Conservation (phyloP, 2,329 filamentous ascomycete genomes). For the Ascosphaera acerosa region DNA sequence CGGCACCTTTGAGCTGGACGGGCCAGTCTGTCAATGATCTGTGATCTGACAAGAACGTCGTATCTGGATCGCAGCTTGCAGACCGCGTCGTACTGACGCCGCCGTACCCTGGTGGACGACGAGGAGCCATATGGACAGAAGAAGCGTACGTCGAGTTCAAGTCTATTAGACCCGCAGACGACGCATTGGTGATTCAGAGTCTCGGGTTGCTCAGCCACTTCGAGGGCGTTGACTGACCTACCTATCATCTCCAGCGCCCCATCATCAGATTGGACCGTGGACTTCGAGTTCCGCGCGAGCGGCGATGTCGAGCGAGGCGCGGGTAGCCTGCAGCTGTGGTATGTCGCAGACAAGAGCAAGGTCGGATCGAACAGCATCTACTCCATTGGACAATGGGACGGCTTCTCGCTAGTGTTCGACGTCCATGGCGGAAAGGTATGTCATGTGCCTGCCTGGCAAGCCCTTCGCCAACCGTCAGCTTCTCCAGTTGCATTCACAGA, state of each 20-base stretch:
- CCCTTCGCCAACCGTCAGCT: too few species aligned
- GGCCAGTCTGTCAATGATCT: background rate
- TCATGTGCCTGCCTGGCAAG: constrained; percentile 1
- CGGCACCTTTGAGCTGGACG: background rate
- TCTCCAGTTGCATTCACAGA: constrained; percentile 1
- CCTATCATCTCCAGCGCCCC: constrained; percentile 12
- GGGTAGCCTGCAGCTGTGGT: constrained; percentile 89
- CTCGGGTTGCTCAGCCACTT: background rate
- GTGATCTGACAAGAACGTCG: constrained; percentile 5
- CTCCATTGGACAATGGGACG: constrained; percentile 63
- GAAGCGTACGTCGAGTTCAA: constrained; percentile 17
- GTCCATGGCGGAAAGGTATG: constrained; percentile 43
- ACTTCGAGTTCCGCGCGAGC: constrained; percentile 67
- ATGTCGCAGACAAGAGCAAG: constrained; percentile 37
- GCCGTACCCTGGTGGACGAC: constrained; percentile 58
- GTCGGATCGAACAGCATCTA: constrained; percentile 59
- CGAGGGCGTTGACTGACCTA: too few species aligned
- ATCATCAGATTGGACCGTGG: constrained; percentile 48
- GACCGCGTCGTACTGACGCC: constrained; percentile 86
- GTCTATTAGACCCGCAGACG: too few species aligned
- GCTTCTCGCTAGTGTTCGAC: constrained; percentile 69
- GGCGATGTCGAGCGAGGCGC: constrained; percentile 54
- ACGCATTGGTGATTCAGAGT: background rate
- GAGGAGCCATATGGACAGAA: constrained; percentile 62
- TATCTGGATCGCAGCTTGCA: constrained; percentile 29